Evolutionary conservation across 2,329 filamentous ascomycete species (phyloP).

Genomic region (Cercospora brassicicola): DNA sequence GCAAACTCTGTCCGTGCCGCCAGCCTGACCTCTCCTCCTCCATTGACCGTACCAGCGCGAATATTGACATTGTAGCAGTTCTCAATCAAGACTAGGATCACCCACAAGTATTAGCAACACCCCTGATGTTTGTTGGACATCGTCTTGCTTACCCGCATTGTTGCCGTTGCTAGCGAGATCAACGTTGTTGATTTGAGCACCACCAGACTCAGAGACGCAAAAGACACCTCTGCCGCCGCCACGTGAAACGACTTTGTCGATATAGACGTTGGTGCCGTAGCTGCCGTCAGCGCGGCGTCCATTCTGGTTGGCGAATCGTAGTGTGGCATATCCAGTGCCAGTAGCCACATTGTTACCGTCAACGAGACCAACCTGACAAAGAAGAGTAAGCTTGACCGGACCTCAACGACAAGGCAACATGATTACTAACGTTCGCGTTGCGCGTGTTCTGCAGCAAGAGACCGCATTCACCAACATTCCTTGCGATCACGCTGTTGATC

Average conservation of each 20-base stretch:
- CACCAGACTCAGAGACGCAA: conserved; percentile 59
- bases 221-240: conserved; percentile 60
- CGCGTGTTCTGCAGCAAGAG: conserved; percentile 57
- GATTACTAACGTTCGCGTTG: conserved; percentile 44
- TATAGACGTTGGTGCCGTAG: conserved; percentile 55
- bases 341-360: conserved; percentile 57
- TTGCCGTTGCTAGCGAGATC: conserved; percentile 57
- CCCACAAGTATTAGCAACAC: conserved; percentile 41
- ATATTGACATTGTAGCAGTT: conserved; percentile 61
- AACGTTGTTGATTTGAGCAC: conserved; percentile 51
- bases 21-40: conserved; percentile 58
- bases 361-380: conserved; percentile 51
- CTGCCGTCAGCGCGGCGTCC: conserved; percentile 51
- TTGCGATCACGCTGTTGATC: conserved; percentile 55
- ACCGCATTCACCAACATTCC: conserved; percentile 57
- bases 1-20: conserved; percentile 56
- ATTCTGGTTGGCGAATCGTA: conserved; percentile 60
- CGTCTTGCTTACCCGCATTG: conserved; percentile 43
- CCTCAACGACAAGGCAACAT: neutral
- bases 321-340: conserved; percentile 57
- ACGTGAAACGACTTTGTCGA: conserved; percentile 57
- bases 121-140: neutral
- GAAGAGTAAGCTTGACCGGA: neutral
- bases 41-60: conserved; percentile 52
- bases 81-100: conserved; percentile 53